Base-by-base conservation (phyloP, 805 yeast genomes). In the Metschnikowia corniflorae region DNA sequence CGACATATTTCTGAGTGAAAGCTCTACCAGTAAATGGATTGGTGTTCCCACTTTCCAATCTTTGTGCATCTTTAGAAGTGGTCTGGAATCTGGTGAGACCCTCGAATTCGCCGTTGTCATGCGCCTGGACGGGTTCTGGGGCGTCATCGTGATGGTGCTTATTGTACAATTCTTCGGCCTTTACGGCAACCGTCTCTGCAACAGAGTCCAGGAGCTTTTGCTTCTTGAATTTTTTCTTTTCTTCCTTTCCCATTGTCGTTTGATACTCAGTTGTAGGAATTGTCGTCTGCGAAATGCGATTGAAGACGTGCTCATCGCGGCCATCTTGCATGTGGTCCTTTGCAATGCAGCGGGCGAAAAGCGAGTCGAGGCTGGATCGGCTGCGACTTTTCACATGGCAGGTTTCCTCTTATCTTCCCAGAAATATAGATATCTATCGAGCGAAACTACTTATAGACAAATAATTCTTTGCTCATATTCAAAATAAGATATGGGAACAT, bases 11-110 rank as follows among this genome's bases (percentile, higher is more conserved):
- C 36, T 77, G 64, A 6, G 83, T 59, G 50, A 83, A 80, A 14
- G 56, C 47, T 8, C 61, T 48, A 9, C 93, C 95, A 1, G 88
- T 86, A 66, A 93, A 91, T 5, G 96, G 93, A 55, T 91, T 93
- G 18, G 47, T 47, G 0, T 65, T 60, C 1, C 79, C 84, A 43
- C 65, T 55, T 57, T 84, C 91, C 33, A 85, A 61, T 14, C 49
- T 53, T 31, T 65, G 65, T 3, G 91, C 89, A 44, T 77, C 77
- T 30, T 61, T 63, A 7, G 86, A 78, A 9, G 86, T 79, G 8
- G 95, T 83, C 26, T 73, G 53, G 53, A 80, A 84, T 43, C 88
- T 76, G 18, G 57, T 57, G 20, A 78, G 53, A 0, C 70, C 69
- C 21, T 60, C 54, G 49, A 83, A 82, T 50, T 80, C 86, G 23